phyloP scores from a whole-genome alignment of 2,329 filamentous ascomycete species.

The Aspergillus texensis region DNA sequence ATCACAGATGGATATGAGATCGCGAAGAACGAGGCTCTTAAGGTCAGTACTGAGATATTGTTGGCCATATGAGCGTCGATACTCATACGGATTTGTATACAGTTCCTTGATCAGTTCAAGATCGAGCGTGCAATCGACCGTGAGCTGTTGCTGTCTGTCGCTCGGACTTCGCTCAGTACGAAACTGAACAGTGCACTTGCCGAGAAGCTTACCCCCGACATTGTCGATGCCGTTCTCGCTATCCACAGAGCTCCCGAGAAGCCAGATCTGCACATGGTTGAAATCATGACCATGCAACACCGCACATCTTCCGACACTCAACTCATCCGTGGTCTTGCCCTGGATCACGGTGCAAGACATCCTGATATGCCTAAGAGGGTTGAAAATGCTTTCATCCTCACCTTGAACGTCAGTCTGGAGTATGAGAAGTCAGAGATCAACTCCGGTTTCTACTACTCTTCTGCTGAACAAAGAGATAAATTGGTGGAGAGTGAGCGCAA shows the following conservation, averaged over 20 bases:
- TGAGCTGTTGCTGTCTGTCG: slow-evolving; percentile 90
- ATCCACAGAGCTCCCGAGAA: slow-evolving; percentile 89
- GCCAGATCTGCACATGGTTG: slow-evolving; percentile 97
- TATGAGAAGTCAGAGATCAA: slow-evolving; percentile 99
- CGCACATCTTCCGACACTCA: slow-evolving; percentile 93
- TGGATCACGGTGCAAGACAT: slow-evolving; percentile 94
- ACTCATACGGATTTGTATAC: slow-evolving; percentile 21
- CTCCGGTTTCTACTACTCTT: slow-evolving; percentile 98
- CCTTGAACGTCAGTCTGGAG: slow-evolving; percentile 93
- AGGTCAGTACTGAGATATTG: slow-evolving; percentile 54
- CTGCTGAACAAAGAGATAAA: slow-evolving; percentile 94
- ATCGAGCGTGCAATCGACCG: slow-evolving; percentile 84
- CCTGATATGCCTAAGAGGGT: slow-evolving; percentile 98
- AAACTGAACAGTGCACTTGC: slow-evolving; percentile 91
- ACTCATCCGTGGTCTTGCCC: slow-evolving; percentile 85
- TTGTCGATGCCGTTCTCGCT: slow-evolving; percentile 92
- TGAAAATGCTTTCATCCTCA: slow-evolving; percentile 93
- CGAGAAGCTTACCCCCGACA: slow-evolving; percentile 87
- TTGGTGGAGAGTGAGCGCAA: slow-evolving; percentile 95
- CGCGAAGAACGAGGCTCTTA: slow-evolving; percentile 88
- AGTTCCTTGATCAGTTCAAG: slow-evolving; percentile 96
- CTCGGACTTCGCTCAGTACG: slow-evolving; percentile 89
- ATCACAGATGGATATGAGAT: slow-evolving; percentile 98
- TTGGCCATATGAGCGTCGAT: background rate
- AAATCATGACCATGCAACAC: slow-evolving; percentile 99